phyloP scores from a whole-genome alignment of 2,329 filamentous ascomycete species.

The Mollisia scopiformis region DNA sequence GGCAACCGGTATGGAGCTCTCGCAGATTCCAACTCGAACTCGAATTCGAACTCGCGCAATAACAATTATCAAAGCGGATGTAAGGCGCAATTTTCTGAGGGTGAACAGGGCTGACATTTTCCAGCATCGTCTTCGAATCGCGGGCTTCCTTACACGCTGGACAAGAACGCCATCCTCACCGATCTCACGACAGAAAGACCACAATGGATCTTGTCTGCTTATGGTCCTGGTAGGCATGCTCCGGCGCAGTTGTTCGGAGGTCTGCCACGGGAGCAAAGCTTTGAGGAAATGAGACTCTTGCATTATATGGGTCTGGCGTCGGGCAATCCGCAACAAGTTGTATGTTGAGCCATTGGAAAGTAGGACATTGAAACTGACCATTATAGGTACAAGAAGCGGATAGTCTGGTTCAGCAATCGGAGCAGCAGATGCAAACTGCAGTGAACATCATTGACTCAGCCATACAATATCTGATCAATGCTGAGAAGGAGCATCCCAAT shows the following conservation, averaged over 20 bases:
- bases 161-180: constrained; percentile 57
- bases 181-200: constrained; percentile 76
- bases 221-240: constrained; percentile 76
- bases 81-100: background rate
- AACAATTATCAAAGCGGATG: constrained; percentile 27
- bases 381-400: constrained; percentile 63
- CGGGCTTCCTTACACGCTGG: constrained; percentile 28
- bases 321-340: constrained; percentile 59
- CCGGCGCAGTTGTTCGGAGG: constrained; percentile 87
- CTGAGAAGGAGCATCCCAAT: constrained; percentile 74
- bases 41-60: constrained; percentile 17
- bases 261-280: constrained; percentile 77
- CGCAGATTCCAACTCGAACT: constrained; percentile 20
- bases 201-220: constrained; percentile 84
- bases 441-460: constrained; percentile 73
- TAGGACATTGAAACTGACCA: background rate
- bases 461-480: constrained; percentile 67
- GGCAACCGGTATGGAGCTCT: constrained; percentile 38
- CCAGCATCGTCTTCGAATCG: constrained; percentile 1
- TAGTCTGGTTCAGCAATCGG: constrained; percentile 63
- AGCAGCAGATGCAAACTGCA: constrained; percentile 73
- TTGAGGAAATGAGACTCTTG: constrained; percentile 84
- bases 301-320: constrained; percentile 68
- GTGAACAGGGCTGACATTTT: constrained; percentile 7
- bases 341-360: constrained; percentile 22